Evolutionary conservation across 1,284 basidiomycete species (phyloP).

Genomic region (Papiliotrema laurentii): DNA sequence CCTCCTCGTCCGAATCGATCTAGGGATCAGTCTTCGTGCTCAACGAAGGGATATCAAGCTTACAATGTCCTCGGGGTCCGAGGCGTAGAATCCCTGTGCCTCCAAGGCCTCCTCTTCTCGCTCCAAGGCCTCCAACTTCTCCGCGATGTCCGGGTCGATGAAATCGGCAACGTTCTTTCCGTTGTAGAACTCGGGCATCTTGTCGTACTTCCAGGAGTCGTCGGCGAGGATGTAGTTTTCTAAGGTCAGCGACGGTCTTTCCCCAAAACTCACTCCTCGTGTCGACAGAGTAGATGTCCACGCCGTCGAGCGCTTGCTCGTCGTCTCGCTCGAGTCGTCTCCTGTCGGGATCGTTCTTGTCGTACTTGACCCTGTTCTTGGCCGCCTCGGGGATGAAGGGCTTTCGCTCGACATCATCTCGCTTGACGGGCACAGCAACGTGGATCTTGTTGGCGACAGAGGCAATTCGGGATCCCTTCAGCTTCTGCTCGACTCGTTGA

Average conservation of each 20-base stretch:
- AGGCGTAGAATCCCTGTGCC: constrained; percentile 92
- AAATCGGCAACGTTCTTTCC: constrained; percentile 99
- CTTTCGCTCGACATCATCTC: constrained; percentile 77
- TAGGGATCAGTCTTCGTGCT: constrained; percentile 32
- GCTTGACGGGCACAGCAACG: constrained; percentile 78
- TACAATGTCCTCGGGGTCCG: constrained; percentile 74
- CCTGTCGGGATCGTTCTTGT: constrained; percentile 75
- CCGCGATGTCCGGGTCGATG: constrained; percentile 96
- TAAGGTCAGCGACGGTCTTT: constrained; percentile 38
- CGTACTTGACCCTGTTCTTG: constrained; percentile 71
- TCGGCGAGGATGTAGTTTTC: constrained; percentile 87
- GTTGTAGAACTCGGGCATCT: constrained; percentile 92
- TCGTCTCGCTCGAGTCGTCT: constrained; percentile 68
- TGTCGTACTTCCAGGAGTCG: constrained; percentile 93
- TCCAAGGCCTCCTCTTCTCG: constrained; percentile 91
- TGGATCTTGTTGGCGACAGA: constrained; percentile 88
- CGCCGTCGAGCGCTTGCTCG: constrained; percentile 65
- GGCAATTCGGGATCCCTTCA: constrained; percentile 89
- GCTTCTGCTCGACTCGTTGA: constrained; percentile 85
- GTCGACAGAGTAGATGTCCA: constrained; percentile 86
- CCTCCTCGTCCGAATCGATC: constrained; percentile 89
- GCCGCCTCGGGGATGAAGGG: constrained; percentile 82
- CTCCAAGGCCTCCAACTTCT: constrained; percentile 95
- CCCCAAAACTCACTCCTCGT: constrained; percentile 62
- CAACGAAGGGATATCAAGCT: constrained; percentile 22